phyloP scores from a whole-genome alignment of 139 green algal species.

The Chlamydomonas sp. region DNA sequence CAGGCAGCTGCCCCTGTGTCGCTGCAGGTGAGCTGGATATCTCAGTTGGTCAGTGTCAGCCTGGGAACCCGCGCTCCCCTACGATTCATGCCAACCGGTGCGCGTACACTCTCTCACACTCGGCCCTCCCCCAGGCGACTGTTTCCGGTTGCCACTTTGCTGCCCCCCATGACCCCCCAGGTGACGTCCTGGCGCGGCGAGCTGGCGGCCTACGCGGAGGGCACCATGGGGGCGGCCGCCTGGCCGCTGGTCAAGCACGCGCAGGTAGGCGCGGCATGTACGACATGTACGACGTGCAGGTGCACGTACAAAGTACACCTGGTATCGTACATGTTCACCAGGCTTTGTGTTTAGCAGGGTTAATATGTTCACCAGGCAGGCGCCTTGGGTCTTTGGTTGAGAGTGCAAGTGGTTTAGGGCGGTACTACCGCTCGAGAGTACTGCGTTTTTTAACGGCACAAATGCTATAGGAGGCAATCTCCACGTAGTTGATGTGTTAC shows the following conservation, averaged over 20 bases:
- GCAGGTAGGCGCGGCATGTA: not conserved
- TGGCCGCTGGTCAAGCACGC: constrained; percentile 17
- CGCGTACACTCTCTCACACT: no score
- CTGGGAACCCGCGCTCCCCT: not conserved
- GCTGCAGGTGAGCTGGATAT: not conserved
- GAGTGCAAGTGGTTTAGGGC: not conserved
- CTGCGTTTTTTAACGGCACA: not conserved
- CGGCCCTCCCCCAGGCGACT: not conserved
- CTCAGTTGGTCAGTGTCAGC: not conserved
- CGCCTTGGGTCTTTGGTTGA: no score
- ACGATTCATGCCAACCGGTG: not conserved
- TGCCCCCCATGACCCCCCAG: constrained; percentile 4
- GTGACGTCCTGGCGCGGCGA: constrained; percentile 33
- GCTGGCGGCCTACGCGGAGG: constrained; percentile 29
- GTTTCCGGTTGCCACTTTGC: not conserved
- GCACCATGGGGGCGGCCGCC: constrained; percentile 26
- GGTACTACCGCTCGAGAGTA: not conserved
- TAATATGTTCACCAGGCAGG: no score
- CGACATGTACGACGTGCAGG: no score
- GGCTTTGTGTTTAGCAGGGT: no score
- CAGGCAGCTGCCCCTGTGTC: constrained; percentile 8
- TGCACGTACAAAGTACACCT: no score
- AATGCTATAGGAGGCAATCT: not conserved
- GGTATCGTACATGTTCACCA: no score
- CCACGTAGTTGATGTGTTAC: no score